Base-by-base conservation (phyloP, 2,329 filamentous ascomycete genomes). In the Colletotrichum chlorophyti region DNA sequence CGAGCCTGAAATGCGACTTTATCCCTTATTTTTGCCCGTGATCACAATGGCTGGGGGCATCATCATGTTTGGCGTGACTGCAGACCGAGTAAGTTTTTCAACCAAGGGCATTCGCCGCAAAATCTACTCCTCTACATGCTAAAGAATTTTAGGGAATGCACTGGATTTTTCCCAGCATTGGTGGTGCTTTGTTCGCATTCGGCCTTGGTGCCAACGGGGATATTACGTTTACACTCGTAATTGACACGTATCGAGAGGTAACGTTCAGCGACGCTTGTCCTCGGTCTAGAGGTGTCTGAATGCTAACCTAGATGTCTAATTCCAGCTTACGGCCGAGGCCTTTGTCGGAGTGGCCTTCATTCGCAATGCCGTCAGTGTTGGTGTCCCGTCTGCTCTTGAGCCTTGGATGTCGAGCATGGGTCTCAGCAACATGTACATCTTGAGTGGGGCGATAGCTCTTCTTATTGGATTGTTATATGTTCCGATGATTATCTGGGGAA, bases 1-100 rank as follows among this genome's bases (percentile, higher is more conserved):
- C 45, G 76, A 79, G 60, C 74, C 76, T 0, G 76, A 79, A 48
- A 78, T 77, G 70, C 69, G 76, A 2, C 61, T 79, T 6, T 77
- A 66, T 37, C 61, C 63, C 11, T 54, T 65, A 0, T 46, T 68
- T 6, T 57, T 67, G 3, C 66, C 69, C 1, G 68, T 69, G 0
- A 15, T 76, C 4, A 37, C 68, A 0, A 64, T 70, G 45, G 64
- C 69, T 6, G 69, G 65, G 0, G 74, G 75, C 0, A 26, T 74
- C 3, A 65, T 74, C 3, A 72, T 76, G 69, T 73, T 74, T 35
- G 74, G 73, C 4, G 50, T 67, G 1, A 73, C 73, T 0, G 51
- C 72, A 3, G 63, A 65, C 12, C 58, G 68, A 37, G 74, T 75
- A 66, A 52, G 69, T 57, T 14, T 2, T 35, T 11, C 1, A 15